These are phyloP conservation scores for Erythrophleum fordii DNA, from an alignment of 306 rosid genomes.

Conservation along the genomic window DNA sequence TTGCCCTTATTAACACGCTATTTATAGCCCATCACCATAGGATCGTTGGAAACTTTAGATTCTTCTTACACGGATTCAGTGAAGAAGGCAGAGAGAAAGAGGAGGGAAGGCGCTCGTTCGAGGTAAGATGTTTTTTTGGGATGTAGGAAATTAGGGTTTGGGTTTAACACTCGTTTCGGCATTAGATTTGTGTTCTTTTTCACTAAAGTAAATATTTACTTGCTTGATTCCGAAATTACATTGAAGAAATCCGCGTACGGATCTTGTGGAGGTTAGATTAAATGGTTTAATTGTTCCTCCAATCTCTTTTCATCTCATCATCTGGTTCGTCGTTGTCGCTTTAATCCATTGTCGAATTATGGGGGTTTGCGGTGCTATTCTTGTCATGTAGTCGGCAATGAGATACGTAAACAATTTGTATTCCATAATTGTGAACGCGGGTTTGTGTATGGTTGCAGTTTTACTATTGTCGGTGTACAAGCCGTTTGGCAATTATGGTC, in stretches of 20 bases:
- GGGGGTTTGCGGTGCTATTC: neutral
- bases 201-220: too few relatives aligned
- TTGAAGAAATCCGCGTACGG: neutral
- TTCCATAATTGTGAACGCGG: too few relatives aligned
- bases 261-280: neutral
- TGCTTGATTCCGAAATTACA: neutral
- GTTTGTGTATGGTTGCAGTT: neutral
- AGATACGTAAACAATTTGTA: neutral
- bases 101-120: neutral
- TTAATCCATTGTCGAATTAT: too few relatives aligned
- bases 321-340: neutral
- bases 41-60: neutral
- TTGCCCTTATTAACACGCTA: slow-evolving; percentile 17
- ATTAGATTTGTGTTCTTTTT: neutral
- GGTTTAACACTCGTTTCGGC: too few relatives aligned
- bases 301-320: neutral
- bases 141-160: slow-evolving; percentile 21
- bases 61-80: neutral
- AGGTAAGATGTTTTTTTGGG: slow-evolving; percentile 36
- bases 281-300: neutral
- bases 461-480: too few relatives aligned
- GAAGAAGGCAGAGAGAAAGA: neutral
- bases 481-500: neutral
- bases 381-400: neutral
- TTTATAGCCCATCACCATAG: neutral